These are phyloP conservation scores for Tillandsia fasciculata DNA, from an alignment of 176 grass and related monocot species.

Conservation along the genomic window DNA sequence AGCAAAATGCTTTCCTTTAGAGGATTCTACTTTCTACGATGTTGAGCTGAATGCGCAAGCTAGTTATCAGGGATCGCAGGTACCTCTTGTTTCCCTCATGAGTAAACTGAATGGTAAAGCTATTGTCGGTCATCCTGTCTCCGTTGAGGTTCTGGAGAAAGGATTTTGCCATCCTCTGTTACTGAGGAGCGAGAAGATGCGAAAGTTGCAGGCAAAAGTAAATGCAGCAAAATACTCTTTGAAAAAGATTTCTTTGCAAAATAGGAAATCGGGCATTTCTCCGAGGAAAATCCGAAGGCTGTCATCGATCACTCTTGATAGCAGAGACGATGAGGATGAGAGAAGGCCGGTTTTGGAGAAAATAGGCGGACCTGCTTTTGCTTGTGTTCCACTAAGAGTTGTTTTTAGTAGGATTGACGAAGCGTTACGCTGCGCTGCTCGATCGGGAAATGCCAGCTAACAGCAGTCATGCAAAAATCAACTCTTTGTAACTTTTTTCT, in stretches of 20 bases:
- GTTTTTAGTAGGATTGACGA: constrained; percentile 99
- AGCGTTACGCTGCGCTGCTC: constrained; percentile 56
- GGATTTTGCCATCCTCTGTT: constrained; percentile 21
- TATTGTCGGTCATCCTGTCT: constrained; percentile 65
- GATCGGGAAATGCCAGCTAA: constrained; percentile 42
- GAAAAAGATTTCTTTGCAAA: constrained; percentile 27
- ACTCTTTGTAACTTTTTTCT: not conserved
- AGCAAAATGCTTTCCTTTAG: constrained; percentile 34
- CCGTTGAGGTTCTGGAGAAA: constrained; percentile 60
- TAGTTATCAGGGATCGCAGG: constrained; percentile 53
- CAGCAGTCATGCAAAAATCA: not conserved
- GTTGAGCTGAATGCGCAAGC: constrained; percentile 72
- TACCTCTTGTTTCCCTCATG: constrained; percentile 84
- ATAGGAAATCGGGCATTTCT: constrained; percentile 60
- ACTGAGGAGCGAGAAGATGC: constrained; percentile 18
- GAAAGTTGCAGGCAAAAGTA: constrained; percentile 15
- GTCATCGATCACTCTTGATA: constrained; percentile 45
- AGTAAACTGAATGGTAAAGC: constrained; percentile 88
- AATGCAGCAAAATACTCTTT: constrained; percentile 19
- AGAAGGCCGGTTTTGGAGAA: constrained; percentile 52
- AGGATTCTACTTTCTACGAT: constrained; percentile 49
- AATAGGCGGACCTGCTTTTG: constrained; percentile 43
- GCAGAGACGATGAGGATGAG: constrained; percentile 23
- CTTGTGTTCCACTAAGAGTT: constrained; percentile 74
- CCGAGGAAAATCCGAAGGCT: constrained; percentile 91